These are phyloP conservation scores for Pseudocercospora eumusae DNA, from an alignment of 2,329 filamentous ascomycete species.

Conservation along the genomic window DNA sequence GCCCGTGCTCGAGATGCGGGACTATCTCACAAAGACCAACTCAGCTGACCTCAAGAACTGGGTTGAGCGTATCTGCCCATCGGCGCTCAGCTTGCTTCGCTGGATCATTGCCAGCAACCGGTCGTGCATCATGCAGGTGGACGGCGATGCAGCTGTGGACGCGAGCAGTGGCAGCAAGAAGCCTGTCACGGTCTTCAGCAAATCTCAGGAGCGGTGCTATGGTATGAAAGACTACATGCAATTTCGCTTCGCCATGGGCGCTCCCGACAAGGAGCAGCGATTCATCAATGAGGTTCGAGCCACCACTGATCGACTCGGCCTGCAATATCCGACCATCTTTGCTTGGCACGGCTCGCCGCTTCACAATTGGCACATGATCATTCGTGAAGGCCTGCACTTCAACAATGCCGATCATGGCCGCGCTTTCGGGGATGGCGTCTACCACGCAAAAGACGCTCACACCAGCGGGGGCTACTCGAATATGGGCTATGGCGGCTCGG, in stretches of 20 bases:
- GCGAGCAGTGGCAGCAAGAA: slow-evolving; percentile 16
- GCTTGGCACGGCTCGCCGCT: slow-evolving; percentile 82
- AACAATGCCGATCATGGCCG: slow-evolving; percentile 64
- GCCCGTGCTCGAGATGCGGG: slow-evolving; percentile 59
- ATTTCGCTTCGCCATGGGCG: slow-evolving; percentile 84
- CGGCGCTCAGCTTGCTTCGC: slow-evolving; percentile 68
- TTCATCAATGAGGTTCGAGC: slow-evolving; percentile 66
- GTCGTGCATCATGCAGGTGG: slow-evolving; percentile 79
- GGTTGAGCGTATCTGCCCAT: slow-evolving; percentile 62
- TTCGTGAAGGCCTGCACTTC: slow-evolving; percentile 79
- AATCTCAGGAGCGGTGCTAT: slow-evolving; percentile 51
- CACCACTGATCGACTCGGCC: slow-evolving; percentile 44
- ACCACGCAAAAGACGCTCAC: slow-evolving; percentile 65
- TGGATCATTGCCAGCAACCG: slow-evolving; percentile 92
- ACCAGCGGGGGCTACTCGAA: slow-evolving; percentile 58
- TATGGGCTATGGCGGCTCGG: slow-evolving; percentile 11
- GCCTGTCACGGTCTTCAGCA: slow-evolving; percentile 19
- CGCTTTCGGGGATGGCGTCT: slow-evolving; percentile 76
- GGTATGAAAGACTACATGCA: slow-evolving; percentile 71
- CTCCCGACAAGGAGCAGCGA: slow-evolving; percentile 78
- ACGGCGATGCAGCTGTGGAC: slow-evolving; percentile 38
- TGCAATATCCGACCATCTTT: slow-evolving; percentile 69
- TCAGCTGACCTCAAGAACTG: slow-evolving; percentile 52
- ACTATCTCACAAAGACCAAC: slow-evolving; percentile 43
- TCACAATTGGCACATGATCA: slow-evolving; percentile 85